Evolutionary conservation across 768 basidiomycete genomes (phyloP), one percentile per base, ranked within the genome.

Genomic region (Pisolithus tinctorius): DNA sequence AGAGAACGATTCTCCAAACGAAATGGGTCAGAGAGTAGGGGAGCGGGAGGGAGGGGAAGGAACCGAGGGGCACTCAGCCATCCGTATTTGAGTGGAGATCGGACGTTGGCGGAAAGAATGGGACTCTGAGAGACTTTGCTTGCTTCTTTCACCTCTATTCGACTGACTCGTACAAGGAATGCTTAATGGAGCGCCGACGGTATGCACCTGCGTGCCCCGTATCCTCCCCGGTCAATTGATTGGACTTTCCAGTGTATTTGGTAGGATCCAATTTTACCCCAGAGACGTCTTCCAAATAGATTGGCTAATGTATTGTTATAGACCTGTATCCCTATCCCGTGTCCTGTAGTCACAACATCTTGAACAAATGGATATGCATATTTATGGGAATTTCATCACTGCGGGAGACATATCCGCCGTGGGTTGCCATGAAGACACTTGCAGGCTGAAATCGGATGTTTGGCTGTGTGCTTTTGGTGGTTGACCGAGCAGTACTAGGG

Each of bases 41-140:
- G 42, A 8, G 25, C 20, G 3, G 42, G 20, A 14, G 42, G 42
- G 42, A 45, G 27, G 43, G 43, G 1, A 26, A 25, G 74, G 63
- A 60, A 59, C 50, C 71, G 63, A 52, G 66, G 62, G 55, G 53
- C 65, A 52, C 69, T 69, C 56, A 68, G 72, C 43, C 67, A 67
- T 37, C 50, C 64, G 29, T 69, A 69, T 37, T 56, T 61, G 43
- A 57, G 64, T 55, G 73, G 72, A 42, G 84, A 86, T 74, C 87
- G 88, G 79, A 87, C 88, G 74, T 82, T 91, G 74, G 85, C 83
- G 67, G 86, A 90, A 69, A 74, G 88, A 62, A 79, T 91, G 83
- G 88, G 88, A 67, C 75, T 88, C 40, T 87, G 69, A 77, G 69
- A 77, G 59, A 47, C 26, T 49, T 17, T 16, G 17, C 7, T 17